A percentile compares a stretch with the other conserved stretches of the same genome.
Conservation (phyloP, 208 protist genomes). For the Trypanosoma avium region DNA sequence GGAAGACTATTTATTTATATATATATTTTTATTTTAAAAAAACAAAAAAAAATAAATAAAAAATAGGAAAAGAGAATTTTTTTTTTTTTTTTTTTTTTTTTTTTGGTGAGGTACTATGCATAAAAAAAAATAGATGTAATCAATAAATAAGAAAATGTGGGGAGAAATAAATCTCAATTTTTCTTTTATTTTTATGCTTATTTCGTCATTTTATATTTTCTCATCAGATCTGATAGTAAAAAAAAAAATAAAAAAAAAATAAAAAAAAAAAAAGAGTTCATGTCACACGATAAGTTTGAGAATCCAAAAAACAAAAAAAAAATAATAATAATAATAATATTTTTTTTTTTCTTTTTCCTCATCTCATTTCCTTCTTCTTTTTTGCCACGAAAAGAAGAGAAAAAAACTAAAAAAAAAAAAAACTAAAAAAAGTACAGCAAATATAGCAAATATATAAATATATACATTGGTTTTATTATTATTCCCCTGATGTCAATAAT, state of each 20-base stretch:
- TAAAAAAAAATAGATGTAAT: too few relatives aligned
- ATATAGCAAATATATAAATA: neutral
- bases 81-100: too few relatives aligned
- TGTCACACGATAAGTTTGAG: too few relatives aligned
- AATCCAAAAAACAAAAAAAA: too few relatives aligned
- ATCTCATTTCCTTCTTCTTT: neutral
- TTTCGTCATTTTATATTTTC: too few relatives aligned
- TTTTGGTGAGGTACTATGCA: too few relatives aligned
- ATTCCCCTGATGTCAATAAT: constrained; percentile 1
- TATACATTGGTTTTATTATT: neutral
- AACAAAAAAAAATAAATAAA: constrained; percentile 2
- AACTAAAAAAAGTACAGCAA: neutral
- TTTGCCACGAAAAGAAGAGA: neutral
- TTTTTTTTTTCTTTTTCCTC: neutral
- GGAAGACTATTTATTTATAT: constrained; percentile 7
- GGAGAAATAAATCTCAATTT: too few relatives aligned
- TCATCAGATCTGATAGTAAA: too few relatives aligned
- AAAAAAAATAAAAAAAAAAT: too few relatives aligned
- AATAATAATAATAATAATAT: neutral
- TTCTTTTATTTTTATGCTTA: too few relatives aligned
- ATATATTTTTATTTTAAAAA: neutral
- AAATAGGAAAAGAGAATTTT: neutral
- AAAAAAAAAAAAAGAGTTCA: too few relatives aligned
- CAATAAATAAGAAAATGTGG: too few relatives aligned
- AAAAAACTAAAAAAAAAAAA: neutral